These are phyloP conservation scores for Coemansia sp. DNA, from an alignment of 192 early-diverging fungal genomes.

Conservation along the genomic window DNA sequence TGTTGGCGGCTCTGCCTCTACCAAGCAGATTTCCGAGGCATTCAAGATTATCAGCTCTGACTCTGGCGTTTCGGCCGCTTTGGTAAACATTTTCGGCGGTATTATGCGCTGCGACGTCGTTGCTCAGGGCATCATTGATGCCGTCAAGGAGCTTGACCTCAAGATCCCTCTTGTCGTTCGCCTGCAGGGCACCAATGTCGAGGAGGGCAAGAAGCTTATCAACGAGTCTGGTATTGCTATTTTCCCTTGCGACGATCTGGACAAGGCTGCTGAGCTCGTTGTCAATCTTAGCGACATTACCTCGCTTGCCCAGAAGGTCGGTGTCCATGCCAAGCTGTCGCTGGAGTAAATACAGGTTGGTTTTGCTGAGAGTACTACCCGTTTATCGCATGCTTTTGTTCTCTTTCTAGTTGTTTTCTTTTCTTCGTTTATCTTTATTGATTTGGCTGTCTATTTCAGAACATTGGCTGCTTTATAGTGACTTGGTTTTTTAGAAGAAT, in stretches of 20 bases:
- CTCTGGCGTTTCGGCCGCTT: conserved; percentile 91
- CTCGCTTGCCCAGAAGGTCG: conserved; percentile 52
- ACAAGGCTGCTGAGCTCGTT: conserved; percentile 80
- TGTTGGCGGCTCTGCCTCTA: conserved; percentile 95
- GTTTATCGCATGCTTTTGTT: neutral
- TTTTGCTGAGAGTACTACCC: neutral
- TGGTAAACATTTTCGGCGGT: conserved; percentile 99
- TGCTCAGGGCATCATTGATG: conserved; percentile 96
- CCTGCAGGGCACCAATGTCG: conserved; percentile 87
- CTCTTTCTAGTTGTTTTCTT: neutral
- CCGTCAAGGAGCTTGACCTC: conserved; percentile 87
- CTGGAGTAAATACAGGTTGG: conserved; percentile 24
- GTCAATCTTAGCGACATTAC: conserved; percentile 58
- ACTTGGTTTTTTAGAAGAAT: conserved; percentile 2
- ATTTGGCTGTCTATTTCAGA: too few species aligned
- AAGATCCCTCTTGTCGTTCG: conserved; percentile 96
- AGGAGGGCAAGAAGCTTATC: conserved; percentile 91
- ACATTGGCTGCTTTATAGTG: neutral
- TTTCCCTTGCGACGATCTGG: conserved; percentile 92
- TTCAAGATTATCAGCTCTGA: conserved; percentile 99
- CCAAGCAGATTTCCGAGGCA: conserved; percentile 95
- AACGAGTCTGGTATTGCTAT: conserved; percentile 89
- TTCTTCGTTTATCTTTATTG: neutral
- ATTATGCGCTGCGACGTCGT: conserved; percentile 99
- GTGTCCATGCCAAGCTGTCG: conserved; percentile 51